Percentiles rank a stretch among this genome's conserved stretches.
Conservation (phyloP, 2,329 filamentous ascomycete species). For the Colletotrichum agaves region DNA sequence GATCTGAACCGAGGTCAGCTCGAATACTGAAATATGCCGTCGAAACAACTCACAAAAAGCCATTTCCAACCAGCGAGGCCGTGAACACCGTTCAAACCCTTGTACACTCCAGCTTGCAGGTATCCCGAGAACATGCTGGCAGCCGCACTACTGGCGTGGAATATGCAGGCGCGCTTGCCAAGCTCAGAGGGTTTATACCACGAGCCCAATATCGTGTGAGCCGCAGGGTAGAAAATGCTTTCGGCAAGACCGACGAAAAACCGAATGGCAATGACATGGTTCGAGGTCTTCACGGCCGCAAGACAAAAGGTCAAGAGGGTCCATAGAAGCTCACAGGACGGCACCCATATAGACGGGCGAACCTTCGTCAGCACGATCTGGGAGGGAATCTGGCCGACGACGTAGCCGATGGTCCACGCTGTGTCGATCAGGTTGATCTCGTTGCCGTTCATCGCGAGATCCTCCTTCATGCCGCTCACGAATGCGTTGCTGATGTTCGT, state of each 20-base stretch:
- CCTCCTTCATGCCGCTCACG: conserved; percentile 44
- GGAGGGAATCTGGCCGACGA: conserved; percentile 43
- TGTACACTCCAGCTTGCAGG: conserved; percentile 64
- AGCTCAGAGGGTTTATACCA: conserved; percentile 53
- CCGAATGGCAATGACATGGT: conserved; percentile 54
- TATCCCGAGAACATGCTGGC: conserved; percentile 67
- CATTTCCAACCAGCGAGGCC: conserved; percentile 54
- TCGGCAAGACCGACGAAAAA: conserved; percentile 57
- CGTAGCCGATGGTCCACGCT: conserved; percentile 42
- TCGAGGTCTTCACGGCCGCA: conserved; percentile 38
- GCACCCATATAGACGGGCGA: conserved; percentile 44
- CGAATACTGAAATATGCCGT: neutral
- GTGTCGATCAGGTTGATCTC: conserved; percentile 42
- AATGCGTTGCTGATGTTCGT: conserved; percentile 43
- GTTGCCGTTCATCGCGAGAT: conserved; percentile 43
- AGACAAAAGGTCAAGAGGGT: conserved; percentile 30
- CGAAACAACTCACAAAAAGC: conserved; percentile 44
- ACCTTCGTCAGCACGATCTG: conserved; percentile 44
- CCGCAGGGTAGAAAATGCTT: conserved; percentile 44
- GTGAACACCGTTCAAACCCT: conserved; percentile 56
- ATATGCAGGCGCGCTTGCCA: conserved; percentile 62
- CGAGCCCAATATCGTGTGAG: conserved; percentile 52
- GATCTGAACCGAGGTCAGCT: conserved; percentile 41
- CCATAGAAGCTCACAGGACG: conserved; percentile 43
- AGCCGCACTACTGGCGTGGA: conserved; percentile 61